These are phyloP conservation scores for Ophiocordyceps camponoti-saundersi DNA, from an alignment of 2,329 filamentous ascomycete species.

Conservation along the genomic window DNA sequence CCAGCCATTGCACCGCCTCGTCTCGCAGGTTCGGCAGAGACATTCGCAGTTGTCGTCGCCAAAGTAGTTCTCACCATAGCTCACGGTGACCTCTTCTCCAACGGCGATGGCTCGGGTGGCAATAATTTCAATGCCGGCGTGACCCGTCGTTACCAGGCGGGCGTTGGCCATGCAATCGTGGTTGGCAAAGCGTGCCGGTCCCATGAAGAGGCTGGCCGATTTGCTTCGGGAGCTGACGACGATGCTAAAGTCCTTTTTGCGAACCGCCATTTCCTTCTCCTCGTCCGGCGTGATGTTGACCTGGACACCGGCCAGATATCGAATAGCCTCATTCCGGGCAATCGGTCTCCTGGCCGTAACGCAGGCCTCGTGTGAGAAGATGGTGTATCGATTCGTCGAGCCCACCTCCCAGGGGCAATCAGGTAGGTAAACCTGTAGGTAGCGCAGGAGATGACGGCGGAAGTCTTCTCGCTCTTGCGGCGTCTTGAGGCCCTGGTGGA, in stretches of 20 bases:
- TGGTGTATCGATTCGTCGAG: conserved; percentile 88
- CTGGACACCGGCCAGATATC: conserved; percentile 80
- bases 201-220: conserved; percentile 79
- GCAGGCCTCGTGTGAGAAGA: conserved; percentile 75
- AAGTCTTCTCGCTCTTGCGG: conserved; percentile 78
- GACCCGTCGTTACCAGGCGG: conserved; percentile 64
- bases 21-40: conserved; percentile 76
- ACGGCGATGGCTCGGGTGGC: conserved; percentile 65
- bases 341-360: conserved; percentile 69
- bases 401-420: conserved; percentile 89
- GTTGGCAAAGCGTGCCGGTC: conserved; percentile 89
- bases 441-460: conserved; percentile 67
- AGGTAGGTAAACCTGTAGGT: conserved; percentile 81
- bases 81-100: conserved; percentile 92
- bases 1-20: conserved; percentile 67
- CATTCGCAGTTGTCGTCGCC: conserved; percentile 91
- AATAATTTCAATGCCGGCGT: conserved; percentile 80
- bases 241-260: conserved; percentile 90
- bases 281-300: conserved; percentile 87
- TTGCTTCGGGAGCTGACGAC: conserved; percentile 89
- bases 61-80: conserved; percentile 92
- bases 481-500: conserved; percentile 48
- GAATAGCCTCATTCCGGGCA: conserved; percentile 68
- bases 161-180: conserved; percentile 94
- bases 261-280: conserved; percentile 62